phyloP scores from a whole-genome alignment of 176 grass and related monocot genomes.

The Rhynchospora tenuis region DNA sequence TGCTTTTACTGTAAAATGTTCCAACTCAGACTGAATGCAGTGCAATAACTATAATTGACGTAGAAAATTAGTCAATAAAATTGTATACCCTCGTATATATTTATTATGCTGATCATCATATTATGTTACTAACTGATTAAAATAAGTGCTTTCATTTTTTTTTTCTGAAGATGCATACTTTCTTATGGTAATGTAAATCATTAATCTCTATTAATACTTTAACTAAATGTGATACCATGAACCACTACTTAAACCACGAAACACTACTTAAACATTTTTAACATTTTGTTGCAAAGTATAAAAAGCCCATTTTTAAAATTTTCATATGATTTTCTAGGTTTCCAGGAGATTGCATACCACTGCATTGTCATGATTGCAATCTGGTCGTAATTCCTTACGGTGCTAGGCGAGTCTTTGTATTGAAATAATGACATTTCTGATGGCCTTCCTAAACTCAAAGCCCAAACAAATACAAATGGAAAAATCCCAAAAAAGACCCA shows the following conservation, averaged over 20 bases:
- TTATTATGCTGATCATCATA: too few species aligned
- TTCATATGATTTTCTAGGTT: not conserved
- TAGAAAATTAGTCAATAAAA: not conserved
- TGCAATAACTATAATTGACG: not conserved
- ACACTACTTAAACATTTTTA: not conserved
- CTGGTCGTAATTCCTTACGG: not conserved
- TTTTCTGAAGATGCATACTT: not conserved
- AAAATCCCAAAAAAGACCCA: not conserved
- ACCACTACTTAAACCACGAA: not conserved
- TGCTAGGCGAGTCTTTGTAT: not conserved
- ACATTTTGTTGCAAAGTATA: not conserved
- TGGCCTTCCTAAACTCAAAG: not conserved
- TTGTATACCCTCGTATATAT: not conserved
- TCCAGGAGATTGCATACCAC: not conserved
- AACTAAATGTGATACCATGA: not conserved
- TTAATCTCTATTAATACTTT: not conserved
- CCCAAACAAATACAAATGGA: not conserved
- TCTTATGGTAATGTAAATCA: not conserved
- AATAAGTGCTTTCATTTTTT: too few species aligned
- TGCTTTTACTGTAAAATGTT: not conserved
- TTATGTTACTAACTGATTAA: too few species aligned
- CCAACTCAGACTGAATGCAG: not conserved
- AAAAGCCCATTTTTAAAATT: not conserved
- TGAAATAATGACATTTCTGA: not conserved
- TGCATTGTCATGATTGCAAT: not conserved